Evolutionary conservation across 1,284 basidiomycete genomes (phyloP).

Genomic region (Microbotryum silenes-acaulis): DNA sequence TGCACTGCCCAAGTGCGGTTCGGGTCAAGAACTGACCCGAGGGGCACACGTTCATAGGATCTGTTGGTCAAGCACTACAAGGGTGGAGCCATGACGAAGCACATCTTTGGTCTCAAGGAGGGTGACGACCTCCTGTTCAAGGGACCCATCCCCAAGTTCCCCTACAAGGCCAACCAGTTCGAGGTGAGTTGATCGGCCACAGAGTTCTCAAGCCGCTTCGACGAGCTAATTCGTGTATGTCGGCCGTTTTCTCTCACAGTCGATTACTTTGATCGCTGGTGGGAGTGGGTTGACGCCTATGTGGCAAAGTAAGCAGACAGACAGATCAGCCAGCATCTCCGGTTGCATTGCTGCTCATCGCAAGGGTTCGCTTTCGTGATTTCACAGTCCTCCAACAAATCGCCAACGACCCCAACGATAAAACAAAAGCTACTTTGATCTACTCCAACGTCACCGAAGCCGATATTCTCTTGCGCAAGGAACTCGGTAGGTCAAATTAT

Average conservation of each 20-base stretch:
- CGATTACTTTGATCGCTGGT: slow-evolving; percentile 76
- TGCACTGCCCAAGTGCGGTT: no score
- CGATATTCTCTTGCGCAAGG: slow-evolving; percentile 57
- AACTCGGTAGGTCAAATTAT: slow-evolving; percentile 31
- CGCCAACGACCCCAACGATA: slow-evolving; percentile 58
- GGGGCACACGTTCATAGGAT: slow-evolving; percentile 33
- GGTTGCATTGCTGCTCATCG: neutral
- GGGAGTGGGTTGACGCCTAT: slow-evolving; percentile 60
- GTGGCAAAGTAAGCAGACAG: slow-evolving; percentile 36
- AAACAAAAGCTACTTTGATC: slow-evolving; percentile 87
- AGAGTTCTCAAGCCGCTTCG: no score
- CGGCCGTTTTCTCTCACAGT: slow-evolving; percentile 12
- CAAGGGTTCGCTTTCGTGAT: neutral
- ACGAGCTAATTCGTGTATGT: neutral
- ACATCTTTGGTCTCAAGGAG: slow-evolving; percentile 38
- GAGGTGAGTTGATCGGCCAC: slow-evolving; percentile 35
- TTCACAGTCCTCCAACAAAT: slow-evolving; percentile 36
- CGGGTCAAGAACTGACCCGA: no score
- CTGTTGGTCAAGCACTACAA: slow-evolving; percentile 74
- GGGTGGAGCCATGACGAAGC: slow-evolving; percentile 42
- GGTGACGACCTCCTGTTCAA: slow-evolving; percentile 83
- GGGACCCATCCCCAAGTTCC: slow-evolving; percentile 68
- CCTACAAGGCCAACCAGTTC: slow-evolving; percentile 57
- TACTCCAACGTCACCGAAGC: slow-evolving; percentile 78
- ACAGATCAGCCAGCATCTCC: neutral